Evolutionary conservation across 345 rosid species (phyloP), one percentile per base, ranked within the genome.

Genomic region (Eucalyptus pauciflora): DNA sequence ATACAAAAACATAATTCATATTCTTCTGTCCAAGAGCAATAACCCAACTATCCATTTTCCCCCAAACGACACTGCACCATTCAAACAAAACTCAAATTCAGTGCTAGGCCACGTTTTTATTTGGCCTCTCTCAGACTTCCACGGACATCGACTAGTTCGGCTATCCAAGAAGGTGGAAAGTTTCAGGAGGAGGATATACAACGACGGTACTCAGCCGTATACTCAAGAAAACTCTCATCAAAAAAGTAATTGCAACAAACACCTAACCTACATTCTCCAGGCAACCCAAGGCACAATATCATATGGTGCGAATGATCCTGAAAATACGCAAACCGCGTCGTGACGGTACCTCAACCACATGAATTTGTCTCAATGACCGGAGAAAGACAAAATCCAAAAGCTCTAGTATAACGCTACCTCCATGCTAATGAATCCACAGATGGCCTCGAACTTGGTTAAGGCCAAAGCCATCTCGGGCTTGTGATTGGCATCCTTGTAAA

Each of bases 401-500:
- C 33, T 31, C 10, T 16, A n/a, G 62, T 76, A 29, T 16, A 67
- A 50, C 46, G 79, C 48, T 90, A 97, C 99, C 98, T 95, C 92
- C 80, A 93, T 93, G 91, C 94, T 92, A 87, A 96, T 92, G 89
- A 98, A 96, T 58, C 99, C 96, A 91, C 99, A 98, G 15, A 98
- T 96, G 54, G 99, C 99, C 91, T 96, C 97, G 89, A 96, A 97
- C 89, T 96, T 93, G 10, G 99, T 98, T 58, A 95, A 91, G 7
- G 99, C 99, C 94, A 98, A 94, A 86, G 99, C 99, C 99, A 98
- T 98, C 89, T 98, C 99, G 41, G 97, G 99, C 93, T 98, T 98
- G 92, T 98, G 99, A 92, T 96, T 98, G 71, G 91, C 97, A 80
- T 98, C 99, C 94, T 95, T 96, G 52, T 97, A 98, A 67, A 93